phyloP scores from a whole-genome alignment of 1,284 basidiomycete genomes.

The Fomes fomentarius region DNA sequence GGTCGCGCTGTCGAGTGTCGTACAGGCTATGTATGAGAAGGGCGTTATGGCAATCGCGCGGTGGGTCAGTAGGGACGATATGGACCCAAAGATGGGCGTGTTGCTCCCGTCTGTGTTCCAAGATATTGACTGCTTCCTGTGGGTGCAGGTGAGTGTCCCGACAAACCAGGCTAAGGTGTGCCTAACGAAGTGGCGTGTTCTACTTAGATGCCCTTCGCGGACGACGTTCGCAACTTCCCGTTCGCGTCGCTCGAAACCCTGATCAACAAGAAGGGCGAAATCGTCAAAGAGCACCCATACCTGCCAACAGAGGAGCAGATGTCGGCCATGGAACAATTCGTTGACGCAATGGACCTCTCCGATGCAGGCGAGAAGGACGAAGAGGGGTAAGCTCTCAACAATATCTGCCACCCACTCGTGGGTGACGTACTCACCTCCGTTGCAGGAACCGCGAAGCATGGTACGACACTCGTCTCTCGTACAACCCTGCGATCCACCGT shows the following conservation, averaged over 20 bases:
- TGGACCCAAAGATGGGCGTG: conserved; percentile 87
- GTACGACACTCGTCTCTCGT: conserved; percentile 80
- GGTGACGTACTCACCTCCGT: background rate
- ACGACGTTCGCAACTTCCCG: conserved; percentile 87
- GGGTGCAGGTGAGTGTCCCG: conserved; percentile 75
- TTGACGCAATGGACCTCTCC: conserved; percentile 88
- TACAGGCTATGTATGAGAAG: conserved; percentile 71
- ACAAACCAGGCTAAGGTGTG: too few species aligned
- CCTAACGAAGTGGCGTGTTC: too few species aligned
- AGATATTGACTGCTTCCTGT: conserved; percentile 79
- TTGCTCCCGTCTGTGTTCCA: conserved; percentile 65
- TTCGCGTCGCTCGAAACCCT: conserved; percentile 85
- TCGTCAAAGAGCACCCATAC: conserved; percentile 76
- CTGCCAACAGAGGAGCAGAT: conserved; percentile 83
- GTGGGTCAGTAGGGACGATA: conserved; percentile 73
- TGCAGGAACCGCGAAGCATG: conserved; percentile 65
- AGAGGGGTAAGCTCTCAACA: conserved; percentile 54
- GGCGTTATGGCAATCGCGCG: conserved; percentile 72
- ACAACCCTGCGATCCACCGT: conserved; percentile 90
- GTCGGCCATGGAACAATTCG: conserved; percentile 83
- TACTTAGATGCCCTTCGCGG: conserved; percentile 91
- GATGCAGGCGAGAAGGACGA: conserved; percentile 71
- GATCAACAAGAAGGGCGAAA: conserved; percentile 77
- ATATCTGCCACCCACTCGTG: background rate
- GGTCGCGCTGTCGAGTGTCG: conserved; percentile 84